Conservation (phyloP, 2,329 filamentous ascomycete species). For the Penicillium brevicompactum region DNA sequence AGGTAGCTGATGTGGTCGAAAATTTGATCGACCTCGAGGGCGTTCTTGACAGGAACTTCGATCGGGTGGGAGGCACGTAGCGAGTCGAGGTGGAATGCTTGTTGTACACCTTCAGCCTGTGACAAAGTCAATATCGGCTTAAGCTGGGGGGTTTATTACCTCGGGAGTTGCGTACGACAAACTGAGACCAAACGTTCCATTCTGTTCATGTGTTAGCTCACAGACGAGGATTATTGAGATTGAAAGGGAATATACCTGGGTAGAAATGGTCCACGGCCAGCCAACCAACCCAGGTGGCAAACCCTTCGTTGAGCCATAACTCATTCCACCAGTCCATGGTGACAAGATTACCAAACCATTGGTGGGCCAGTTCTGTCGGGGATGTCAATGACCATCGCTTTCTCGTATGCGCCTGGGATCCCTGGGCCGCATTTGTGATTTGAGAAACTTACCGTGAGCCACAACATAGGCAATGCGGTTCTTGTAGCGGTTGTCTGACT, state of each 20-base stretch:
- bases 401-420: background rate
- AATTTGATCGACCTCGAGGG: slow-evolving; percentile 94
- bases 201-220: slow-evolving; percentile 53
- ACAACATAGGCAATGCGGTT: slow-evolving; percentile 96
- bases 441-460: slow-evolving; percentile 64
- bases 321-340: slow-evolving; percentile 98
- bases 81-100: slow-evolving; percentile 85
- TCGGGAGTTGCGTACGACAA: slow-evolving; percentile 69
- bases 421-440: too few species aligned
- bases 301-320: slow-evolving; percentile 93
- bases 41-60: slow-evolving; percentile 90
- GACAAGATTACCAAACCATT: slow-evolving; percentile 94
- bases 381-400: background rate
- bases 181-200: slow-evolving; percentile 97
- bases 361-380: slow-evolving; percentile 76
- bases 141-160: slow-evolving; percentile 48
- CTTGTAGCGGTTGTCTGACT: slow-evolving; percentile 85
- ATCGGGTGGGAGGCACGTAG: slow-evolving; percentile 93
- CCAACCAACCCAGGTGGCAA: slow-evolving; percentile 98
- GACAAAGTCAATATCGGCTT: slow-evolving; percentile 39
- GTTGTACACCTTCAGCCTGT: slow-evolving; percentile 86
- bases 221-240: background rate
- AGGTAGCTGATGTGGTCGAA: slow-evolving; percentile 97
- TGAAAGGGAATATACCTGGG: slow-evolving; percentile 56
- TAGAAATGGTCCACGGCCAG: slow-evolving; percentile 86